These are phyloP conservation scores for Xylariales sp. DNA, from an alignment of 2,329 filamentous ascomycete species.

Conservation along the genomic window DNA sequence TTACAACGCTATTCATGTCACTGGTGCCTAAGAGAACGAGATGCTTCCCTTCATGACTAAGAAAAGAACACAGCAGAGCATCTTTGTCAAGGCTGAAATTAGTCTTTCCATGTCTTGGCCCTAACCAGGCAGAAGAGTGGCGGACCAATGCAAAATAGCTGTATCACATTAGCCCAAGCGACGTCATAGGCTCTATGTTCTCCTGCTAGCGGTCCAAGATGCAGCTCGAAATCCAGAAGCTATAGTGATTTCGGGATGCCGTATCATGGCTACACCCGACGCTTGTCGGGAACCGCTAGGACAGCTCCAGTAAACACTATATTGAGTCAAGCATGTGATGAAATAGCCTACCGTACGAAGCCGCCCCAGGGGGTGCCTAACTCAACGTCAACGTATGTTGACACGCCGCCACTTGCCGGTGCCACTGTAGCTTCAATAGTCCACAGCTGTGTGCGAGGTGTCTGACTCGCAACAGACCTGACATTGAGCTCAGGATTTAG, in stretches of 20 bases:
- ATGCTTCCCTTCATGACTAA: constrained; percentile 76
- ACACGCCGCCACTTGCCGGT: constrained; percentile 66
- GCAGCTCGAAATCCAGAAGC: background rate
- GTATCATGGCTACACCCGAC: constrained; percentile 13
- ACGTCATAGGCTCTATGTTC: background rate
- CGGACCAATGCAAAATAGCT: constrained; percentile 87
- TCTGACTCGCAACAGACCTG: constrained; percentile 69
- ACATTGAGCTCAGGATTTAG: constrained; percentile 68
- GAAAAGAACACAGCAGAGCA: constrained; percentile 80
- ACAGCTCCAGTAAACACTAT: background rate
- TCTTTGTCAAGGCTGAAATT: constrained; percentile 79
- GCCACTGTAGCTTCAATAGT: constrained; percentile 68
- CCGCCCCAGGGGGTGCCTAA: constrained; percentile 72
- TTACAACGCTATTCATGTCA: constrained; percentile 76
- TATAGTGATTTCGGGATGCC: background rate
- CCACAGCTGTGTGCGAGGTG: constrained; percentile 77
- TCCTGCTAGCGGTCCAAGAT: background rate
- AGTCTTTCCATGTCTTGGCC: constrained; percentile 82
- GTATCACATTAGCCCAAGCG: constrained; percentile 38
- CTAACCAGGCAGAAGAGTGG: constrained; percentile 85
- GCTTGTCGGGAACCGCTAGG: constrained; percentile 8
- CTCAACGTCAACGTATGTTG: constrained; percentile 65
- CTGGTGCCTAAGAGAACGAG: constrained; percentile 83
- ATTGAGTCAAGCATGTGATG: constrained; percentile 8
- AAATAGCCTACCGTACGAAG: constrained; percentile 61